Percentiles rank a stretch among this genome's conserved stretches.
Conservation (phyloP, 2,329 filamentous ascomycete genomes). For the Aspergillus arachidicola region DNA sequence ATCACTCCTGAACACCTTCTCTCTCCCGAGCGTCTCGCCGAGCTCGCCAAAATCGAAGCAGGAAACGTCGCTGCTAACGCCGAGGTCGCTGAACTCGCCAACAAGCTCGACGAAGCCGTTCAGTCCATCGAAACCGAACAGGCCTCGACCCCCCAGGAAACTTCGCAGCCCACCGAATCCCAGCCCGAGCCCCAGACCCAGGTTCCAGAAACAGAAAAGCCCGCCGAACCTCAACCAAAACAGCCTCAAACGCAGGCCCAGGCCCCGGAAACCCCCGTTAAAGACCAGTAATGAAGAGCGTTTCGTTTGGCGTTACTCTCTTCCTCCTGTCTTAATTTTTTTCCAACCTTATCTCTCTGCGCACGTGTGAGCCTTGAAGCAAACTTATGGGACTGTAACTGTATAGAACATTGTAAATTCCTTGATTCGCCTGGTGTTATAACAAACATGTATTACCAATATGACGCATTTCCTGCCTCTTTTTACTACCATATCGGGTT, state of each 20-base stretch:
- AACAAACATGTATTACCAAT: conserved; percentile 23
- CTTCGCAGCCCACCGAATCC: background rate
- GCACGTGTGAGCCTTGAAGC: conserved; percentile 14
- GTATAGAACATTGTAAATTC: conserved; percentile 37
- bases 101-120: background rate
- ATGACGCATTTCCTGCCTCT: background rate
- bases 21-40: background rate
- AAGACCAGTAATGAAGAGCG: conserved; percentile 6
- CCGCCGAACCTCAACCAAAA: background rate
- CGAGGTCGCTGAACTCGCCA: background rate
- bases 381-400: conserved; percentile 29
- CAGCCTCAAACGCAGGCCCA: conserved; percentile 1
- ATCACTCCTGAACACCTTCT: conserved; percentile 24
- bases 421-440: conserved; percentile 20
- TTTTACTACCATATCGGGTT: background rate
- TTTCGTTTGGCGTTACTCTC: background rate
- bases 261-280: background rate
- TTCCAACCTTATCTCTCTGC: conserved; percentile 12
- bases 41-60: background rate
- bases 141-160: too few relatives aligned
- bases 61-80: background rate
- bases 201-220: background rate
- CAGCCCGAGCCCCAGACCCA: background rate
- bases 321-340: conserved; percentile 7
- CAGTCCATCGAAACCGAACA: background rate